Base-by-base conservation (phyloP, 306 rosid genomes). In the Quercus mongolica region DNA sequence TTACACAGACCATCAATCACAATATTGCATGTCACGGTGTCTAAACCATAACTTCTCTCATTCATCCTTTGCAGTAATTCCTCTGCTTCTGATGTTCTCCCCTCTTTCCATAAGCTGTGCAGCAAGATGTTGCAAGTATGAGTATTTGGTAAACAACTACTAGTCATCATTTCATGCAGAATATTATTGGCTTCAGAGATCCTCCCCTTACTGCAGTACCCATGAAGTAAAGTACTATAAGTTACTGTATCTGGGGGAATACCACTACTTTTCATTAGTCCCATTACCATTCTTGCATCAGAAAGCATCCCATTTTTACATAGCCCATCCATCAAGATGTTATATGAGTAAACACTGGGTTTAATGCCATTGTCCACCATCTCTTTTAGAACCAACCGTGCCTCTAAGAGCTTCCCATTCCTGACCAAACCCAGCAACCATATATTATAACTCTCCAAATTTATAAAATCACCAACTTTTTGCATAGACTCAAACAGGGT, bases 41-140 rank as follows among this genome's bases (percentile, higher is more conserved):
- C 96, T 71, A 91, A 71, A 19, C 87, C 90, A 79, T 87, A 92
- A 71, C 80, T 74, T 85, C 85, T 92, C 75, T 89, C 91, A n/a
- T 88, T 89, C 97, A 91, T 95, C 90, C 77, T 92, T 74, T 81
- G 87, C 74, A 91, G 89, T 84, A 91, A 75, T 74, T 92, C 89
- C 90, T 92, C 93, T 3, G 97, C 99, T 82, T 95, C 98, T 51
- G 75, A 87, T 69, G 81, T 84, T 74, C 91, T 86, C 86, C 94
- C 96, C 86, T 95, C 91, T 79, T 90, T 92, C 96, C 98, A 95
- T 30, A 95, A 82, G 86, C 98, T 95, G 79, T 91, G 92, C 82
- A 95, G 86, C 85, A 95, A 83, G 44, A 86, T 90, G 82, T 92
- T 92, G 83, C 98, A 95, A 73, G 99, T 92, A 78, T 85, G 89